Evolutionary conservation across 441 rosid species (phyloP).

Genomic region (Rhodomyrtus psidioides): DNA sequence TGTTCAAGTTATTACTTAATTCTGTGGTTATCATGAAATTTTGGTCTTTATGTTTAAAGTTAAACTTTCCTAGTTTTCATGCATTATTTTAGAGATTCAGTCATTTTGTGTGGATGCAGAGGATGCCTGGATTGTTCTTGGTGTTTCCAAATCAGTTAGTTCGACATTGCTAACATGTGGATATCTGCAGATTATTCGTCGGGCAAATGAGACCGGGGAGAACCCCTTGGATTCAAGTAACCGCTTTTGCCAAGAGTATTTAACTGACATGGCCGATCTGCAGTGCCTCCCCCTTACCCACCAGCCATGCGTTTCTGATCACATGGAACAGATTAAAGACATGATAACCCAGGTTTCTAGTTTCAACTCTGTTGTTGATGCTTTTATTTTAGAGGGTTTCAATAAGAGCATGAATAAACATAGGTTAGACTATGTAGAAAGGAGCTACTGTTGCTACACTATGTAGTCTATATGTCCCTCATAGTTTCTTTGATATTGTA

Average conservation of each 20-base stretch:
- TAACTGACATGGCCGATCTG: constrained; percentile 60
- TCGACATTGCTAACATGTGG: background rate
- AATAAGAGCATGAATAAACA: background rate
- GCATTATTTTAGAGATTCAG: background rate
- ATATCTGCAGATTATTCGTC: constrained; percentile 54
- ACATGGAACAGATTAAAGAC: constrained; percentile 67
- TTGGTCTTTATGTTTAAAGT: background rate
- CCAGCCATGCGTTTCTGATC: constrained; percentile 78
- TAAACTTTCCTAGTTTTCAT: background rate
- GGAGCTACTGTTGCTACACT: background rate
- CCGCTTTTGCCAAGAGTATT: constrained; percentile 64
- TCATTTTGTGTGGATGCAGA: background rate
- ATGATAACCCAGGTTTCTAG: constrained; percentile 55
- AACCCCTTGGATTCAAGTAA: constrained; percentile 54
- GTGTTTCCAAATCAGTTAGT: background rate
- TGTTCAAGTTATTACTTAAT: background rate
- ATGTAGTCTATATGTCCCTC: background rate
- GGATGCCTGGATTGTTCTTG: background rate
- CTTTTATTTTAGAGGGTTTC: background rate
- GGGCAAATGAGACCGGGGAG: constrained; percentile 60
- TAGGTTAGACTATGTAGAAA: background rate
- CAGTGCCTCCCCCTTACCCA: constrained; percentile 78
- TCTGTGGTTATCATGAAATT: background rate
- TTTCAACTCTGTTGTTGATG: background rate
- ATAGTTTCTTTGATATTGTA: background rate